Conservation (phyloP, 2,329 filamentous ascomycete species). For the Aspergillus sp. region DNA sequence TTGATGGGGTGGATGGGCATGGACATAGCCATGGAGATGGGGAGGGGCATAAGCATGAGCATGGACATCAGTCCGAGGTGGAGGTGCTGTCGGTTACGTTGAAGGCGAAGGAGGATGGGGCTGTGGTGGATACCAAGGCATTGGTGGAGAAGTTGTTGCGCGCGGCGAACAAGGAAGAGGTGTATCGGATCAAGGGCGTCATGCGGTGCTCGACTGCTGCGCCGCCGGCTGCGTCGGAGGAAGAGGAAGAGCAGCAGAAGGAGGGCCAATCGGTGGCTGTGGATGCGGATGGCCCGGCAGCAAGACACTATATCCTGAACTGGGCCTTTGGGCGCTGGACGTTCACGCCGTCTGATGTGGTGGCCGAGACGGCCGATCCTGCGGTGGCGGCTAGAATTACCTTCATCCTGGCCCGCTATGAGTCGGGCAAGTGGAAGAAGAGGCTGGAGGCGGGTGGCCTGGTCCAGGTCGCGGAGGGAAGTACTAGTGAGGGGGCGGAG, state of each 20-base stretch:
- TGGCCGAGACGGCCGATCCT: slow-evolving; percentile 33
- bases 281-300: slow-evolving; percentile 22
- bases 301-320: slow-evolving; percentile 80
- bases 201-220: slow-evolving; percentile 48
- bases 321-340: slow-evolving; percentile 98
- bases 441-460: slow-evolving; percentile 46
- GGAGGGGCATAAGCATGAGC: slow-evolving; percentile 37
- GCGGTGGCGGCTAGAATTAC: slow-evolving; percentile 45
- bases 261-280: slow-evolving; percentile 26
- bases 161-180: slow-evolving; percentile 82
- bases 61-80: slow-evolving; percentile 74
- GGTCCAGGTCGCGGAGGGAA: slow-evolving; percentile 29
- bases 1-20: slow-evolving; percentile 48
- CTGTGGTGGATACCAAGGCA: slow-evolving; percentile 58
- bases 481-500: slow-evolving; percentile 18
- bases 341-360: slow-evolving; percentile 64
- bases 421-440: slow-evolving; percentile 52
- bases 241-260: slow-evolving; percentile 30
- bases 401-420: slow-evolving; percentile 50
- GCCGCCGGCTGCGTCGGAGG: slow-evolving; percentile 50
- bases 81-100: slow-evolving; percentile 86
- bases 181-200: slow-evolving; percentile 88
- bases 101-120: slow-evolving; percentile 42
- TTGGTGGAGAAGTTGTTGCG: slow-evolving; percentile 70
- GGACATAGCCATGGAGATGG: slow-evolving; percentile 29